Evolutionary conservation across 192 early-diverging fungal genomes (phyloP).

Genomic region (Rhizophagus clarus): DNA sequence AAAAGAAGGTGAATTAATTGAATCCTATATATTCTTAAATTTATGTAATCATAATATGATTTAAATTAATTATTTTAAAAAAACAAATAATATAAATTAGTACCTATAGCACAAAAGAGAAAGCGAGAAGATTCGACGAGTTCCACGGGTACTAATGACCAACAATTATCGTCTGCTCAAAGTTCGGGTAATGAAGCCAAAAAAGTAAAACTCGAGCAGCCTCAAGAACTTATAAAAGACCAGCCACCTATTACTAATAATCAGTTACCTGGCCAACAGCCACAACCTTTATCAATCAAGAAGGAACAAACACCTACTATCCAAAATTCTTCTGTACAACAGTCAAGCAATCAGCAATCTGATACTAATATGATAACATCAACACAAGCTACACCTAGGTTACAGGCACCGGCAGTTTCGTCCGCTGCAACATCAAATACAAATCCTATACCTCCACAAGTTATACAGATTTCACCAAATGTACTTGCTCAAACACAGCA

Average conservation of each 20-base stretch:
- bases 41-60: neutral
- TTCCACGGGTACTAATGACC: neutral
- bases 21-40: neutral
- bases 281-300: neutral
- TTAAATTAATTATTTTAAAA: neutral
- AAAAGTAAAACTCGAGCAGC: constrained; percentile 1
- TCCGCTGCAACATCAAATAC: neutral
- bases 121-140: constrained; percentile 5
- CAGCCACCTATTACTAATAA: neutral
- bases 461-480: neutral
- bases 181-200: neutral
- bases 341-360: neutral
- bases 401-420: neutral
- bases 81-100: neutral
- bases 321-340: neutral
- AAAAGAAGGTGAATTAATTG: constrained; percentile 8
- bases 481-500: neutral
- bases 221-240: neutral
- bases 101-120: neutral
- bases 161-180: neutral
- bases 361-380: neutral
- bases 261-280: neutral
- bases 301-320: neutral
- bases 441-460: neutral
- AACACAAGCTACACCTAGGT: neutral